Evolutionary conservation across 2,329 filamentous ascomycete species (phyloP), one percentile per base, ranked within the genome.

Genomic region (Botryotinia globosa): DNA sequence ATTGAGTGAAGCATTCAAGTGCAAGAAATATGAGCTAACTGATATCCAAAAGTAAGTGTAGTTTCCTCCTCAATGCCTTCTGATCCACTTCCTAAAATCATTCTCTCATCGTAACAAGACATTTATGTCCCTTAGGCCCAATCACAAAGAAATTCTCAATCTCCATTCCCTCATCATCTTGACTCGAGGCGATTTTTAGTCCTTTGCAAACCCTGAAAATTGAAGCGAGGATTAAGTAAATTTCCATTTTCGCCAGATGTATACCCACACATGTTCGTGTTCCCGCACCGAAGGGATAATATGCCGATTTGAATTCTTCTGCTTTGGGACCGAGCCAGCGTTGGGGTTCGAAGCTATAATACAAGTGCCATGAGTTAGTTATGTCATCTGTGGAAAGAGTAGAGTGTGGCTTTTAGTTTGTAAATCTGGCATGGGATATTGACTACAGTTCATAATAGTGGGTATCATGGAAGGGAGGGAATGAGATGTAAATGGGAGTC

Each of bases 61-160:
- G 0, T 6, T 12, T n/a, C 22, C 22, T 14, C 12, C 0, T 0
- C 48, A 51, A 14, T 0, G n/a, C 0, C 3, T 14, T n/a, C 48
- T 51, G 4, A 51, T 1, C 0, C 48, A 51, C 10, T 14, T 6
- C 4, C 12, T 48, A 65, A 5, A 25, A 34, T 6, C 45, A 37
- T 1, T 65, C 37, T 22, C 2, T 71, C 69, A 66, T 37, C 16
- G 69, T 71, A n/a, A 58, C 29, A 20, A 20, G 3, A 34, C 69
- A 71, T 22, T 58, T 48, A 16, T 66, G 14, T 4, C 48, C 61
- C 14, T 25, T 56, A 0, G 48, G 69, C 4, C 0, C 4, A 42
- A 66, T 29, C 5, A 66, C 10, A 10, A 66, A 65, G 14, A 1
- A 42, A 0, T 45, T 29, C 3, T 8, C 6, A 5, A 66, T n/a